Evolutionary conservation across 306 rosid genomes (phyloP).

Genomic region (Psophocarpus tetragonolobus): DNA sequence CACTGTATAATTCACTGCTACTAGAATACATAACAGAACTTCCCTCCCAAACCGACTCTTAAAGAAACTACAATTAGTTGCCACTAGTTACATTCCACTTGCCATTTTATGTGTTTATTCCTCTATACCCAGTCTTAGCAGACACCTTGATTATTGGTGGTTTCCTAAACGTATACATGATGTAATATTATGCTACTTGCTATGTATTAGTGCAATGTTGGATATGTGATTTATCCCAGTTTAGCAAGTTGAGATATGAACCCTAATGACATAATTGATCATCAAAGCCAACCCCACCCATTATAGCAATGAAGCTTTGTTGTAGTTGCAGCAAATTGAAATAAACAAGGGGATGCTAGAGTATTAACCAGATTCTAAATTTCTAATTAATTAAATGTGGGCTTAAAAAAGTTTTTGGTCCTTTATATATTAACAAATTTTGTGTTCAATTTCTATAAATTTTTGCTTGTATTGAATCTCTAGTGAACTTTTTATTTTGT

Average conservation of each 20-base stretch:
- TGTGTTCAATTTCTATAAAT: too few relatives aligned
- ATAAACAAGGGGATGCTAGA: background rate
- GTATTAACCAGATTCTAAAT: background rate
- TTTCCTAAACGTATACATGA: background rate
- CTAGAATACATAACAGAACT: background rate
- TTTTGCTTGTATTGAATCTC: too few relatives aligned
- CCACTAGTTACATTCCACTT: background rate
- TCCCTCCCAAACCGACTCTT: background rate
- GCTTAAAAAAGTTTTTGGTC: too few relatives aligned
- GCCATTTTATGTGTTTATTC: background rate
- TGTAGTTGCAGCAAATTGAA: background rate
- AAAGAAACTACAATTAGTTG: background rate
- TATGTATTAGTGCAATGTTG: background rate
- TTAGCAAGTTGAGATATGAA: conserved; percentile 15
- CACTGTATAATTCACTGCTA: background rate
- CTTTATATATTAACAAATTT: too few relatives aligned
- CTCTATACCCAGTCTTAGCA: background rate
- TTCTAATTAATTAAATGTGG: too few relatives aligned
- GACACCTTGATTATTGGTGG: background rate
- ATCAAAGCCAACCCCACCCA: background rate
- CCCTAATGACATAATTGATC: background rate
- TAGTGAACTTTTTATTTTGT: too few relatives aligned
- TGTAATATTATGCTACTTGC: conserved; percentile 1
- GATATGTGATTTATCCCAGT: conserved; percentile 14
- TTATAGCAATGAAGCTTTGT: background rate